Base-by-base conservation (phyloP, 2,329 filamentous ascomycete genomes). In the Mollisia scopiformis region DNA sequence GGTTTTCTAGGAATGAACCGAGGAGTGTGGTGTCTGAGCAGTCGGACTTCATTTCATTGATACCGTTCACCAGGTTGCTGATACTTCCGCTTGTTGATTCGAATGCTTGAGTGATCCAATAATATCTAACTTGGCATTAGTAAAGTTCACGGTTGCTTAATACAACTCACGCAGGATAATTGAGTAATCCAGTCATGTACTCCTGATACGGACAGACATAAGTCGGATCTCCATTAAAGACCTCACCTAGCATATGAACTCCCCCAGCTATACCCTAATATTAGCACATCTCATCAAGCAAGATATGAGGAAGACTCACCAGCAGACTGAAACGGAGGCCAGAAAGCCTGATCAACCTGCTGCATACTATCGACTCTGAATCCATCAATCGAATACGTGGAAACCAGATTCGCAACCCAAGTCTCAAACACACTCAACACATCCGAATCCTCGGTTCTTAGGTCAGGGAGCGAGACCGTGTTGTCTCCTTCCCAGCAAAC, bases 211-310 rank as follows among this genome's bases (percentile, higher is more conserved):
- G 79, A 21, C 79, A 85, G 80, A 43, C 78, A 77, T 77, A 87
- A 78, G 72, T 62, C 1, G 82, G 78, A 63, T 82, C 76, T 28
- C 84, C 84, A 31, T 85, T 77, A 54, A 79, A 82, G 2, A 88
- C 84, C 69, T 89, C 87, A 10, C 87, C 86, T 14, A 88, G 77
- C 5, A 80, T 77, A 71, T 86, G 88, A 1, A 88, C 82, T 4
- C 84, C 85, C 1, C 84, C 79, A 2, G 80, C n/a, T 5, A 25
- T 11, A 13, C 16, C 16, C 58, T 25, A 67, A 31, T 25, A 27
- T n/a, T 11, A 47, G 21, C 16, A 39, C 10, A 31, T 25, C n/a
- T 23, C 23, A 6, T 6, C 8, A 50, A 33, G 1, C 19, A 27
- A 13, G 21, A 6, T n/a, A n/a, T n/a, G 11, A 6, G 8, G 19